A percentile compares a stretch with the other conserved stretches of the same genome.
Conservation (phyloP, 2,329 filamentous ascomycete genomes). For the Rhynchosporium agropyri region DNA sequence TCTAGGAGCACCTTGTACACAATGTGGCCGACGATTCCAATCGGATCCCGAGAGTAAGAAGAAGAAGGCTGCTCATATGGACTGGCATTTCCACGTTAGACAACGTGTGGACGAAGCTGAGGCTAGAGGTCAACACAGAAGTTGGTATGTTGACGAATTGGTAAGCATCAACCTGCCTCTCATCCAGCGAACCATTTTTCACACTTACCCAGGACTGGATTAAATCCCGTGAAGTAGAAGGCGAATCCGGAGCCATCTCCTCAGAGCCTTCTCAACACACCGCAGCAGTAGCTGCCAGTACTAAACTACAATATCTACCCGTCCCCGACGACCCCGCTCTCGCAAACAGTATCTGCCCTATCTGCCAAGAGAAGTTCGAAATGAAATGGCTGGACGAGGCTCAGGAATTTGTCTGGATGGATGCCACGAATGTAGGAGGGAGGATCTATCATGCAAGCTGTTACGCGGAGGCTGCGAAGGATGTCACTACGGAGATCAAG, state of each 20-base stretch:
- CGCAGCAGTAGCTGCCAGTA: slow-evolving; percentile 43
- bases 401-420: slow-evolving; percentile 97
- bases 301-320: slow-evolving; percentile 70
- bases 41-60: slow-evolving; percentile 76
- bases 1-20: slow-evolving; percentile 83
- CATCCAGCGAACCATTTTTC: not conserved
- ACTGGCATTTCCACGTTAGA: slow-evolving; percentile 97
- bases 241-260: slow-evolving; percentile 53
- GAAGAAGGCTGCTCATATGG: slow-evolving; percentile 89
- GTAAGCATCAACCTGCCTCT: slow-evolving; percentile 51
- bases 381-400: slow-evolving; percentile 89
- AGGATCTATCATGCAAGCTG: slow-evolving; percentile 90
- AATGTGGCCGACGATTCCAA: slow-evolving; percentile 86
- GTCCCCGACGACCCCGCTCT: slow-evolving; percentile 79
- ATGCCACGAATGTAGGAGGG: slow-evolving; percentile 76
- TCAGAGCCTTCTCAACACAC: slow-evolving; percentile 44
- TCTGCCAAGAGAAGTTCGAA: slow-evolving; percentile 95
- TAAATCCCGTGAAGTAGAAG: slow-evolving; percentile 77
- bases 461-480: slow-evolving; percentile 77
- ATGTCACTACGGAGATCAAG: slow-evolving; percentile 52
- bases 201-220: slow-evolving; percentile 76
- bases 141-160: slow-evolving; percentile 91
- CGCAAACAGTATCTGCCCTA: slow-evolving; percentile 80
- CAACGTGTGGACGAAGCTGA: slow-evolving; percentile 84
- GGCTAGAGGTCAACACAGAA: slow-evolving; percentile 84